Base-by-base conservation (phyloP, 2,329 filamentous ascomycete species). In the Camillea tinctor region DNA sequence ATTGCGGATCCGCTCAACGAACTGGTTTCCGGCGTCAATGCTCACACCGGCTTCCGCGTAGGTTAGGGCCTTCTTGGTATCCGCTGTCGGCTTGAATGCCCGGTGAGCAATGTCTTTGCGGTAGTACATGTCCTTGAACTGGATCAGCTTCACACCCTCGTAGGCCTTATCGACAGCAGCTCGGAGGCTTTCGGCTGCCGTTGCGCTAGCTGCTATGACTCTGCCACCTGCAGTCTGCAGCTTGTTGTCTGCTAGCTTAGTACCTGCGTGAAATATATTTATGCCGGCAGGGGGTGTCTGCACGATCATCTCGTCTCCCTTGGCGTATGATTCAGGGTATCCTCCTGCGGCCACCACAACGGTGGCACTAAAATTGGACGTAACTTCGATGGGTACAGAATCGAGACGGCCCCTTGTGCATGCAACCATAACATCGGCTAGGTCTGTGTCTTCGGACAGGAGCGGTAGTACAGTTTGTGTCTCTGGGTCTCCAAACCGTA, bases 21-120 rank as follows among this genome's bases (percentile, higher is more conserved):
- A 90, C 64, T 91, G 86, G 74, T 99, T 99, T 23, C 95, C 95
- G 6, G 92, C 91, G 66, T 97, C 92, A 64, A 99, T 97, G 68
- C 91, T 95, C 21, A 99, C 95, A 60, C 95, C 95, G 1, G 95
- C 93, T 55, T 91, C 86, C 8, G 94, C 95, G 73, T 99, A 99
- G 7, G 95, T 98, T 74, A 99, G 84, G 56, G 82, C 80, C 55
- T 81, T 78, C 62, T 80, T 77, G 15, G 75, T 74, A 36, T 75
- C 69, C 21, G 69, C 64, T 15, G 71, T 75, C 23, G 74, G 71
- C 61, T 84, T 82, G 75, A 89, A 88, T 19, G 87, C 86, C 57
- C 91, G 87, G 76, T 93, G 87, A 13, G 92, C 95, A 74, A 99
- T 98, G 65, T 98, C 95, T 75, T 88, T 95, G 68, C 94, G 86